These are phyloP conservation scores for Fusarium sp. DNA, from an alignment of 2,329 filamentous ascomycete species.

Conservation along the genomic window DNA sequence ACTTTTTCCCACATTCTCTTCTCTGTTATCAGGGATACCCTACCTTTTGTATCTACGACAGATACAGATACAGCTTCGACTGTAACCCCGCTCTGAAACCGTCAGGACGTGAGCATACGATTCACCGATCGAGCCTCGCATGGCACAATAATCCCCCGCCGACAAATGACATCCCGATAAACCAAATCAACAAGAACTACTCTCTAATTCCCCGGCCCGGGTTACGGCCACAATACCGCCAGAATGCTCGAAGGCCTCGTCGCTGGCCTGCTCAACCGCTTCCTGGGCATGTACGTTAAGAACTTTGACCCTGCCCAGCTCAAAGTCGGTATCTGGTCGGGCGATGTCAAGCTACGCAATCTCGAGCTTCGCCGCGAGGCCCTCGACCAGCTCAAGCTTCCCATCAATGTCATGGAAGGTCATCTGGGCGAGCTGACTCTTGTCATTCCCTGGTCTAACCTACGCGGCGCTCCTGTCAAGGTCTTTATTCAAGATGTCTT, in stretches of 20 bases:
- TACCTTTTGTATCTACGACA: neutral
- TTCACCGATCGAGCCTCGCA: constrained; percentile 36
- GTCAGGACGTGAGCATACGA: constrained; percentile 3
- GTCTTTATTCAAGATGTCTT: constrained; percentile 98
- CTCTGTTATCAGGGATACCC: constrained; percentile 9
- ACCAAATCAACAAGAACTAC: constrained; percentile 21
- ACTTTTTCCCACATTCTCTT: constrained; percentile 12
- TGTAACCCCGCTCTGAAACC: constrained; percentile 20
- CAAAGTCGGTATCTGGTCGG: constrained; percentile 98
- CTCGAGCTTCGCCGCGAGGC: constrained; percentile 94
- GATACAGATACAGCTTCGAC: constrained; percentile 1
- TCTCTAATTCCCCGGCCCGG: constrained; percentile 69
- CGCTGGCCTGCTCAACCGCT: constrained; percentile 96
- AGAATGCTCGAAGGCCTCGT: constrained; percentile 97
- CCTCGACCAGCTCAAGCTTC: constrained; percentile 94
- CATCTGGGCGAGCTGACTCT: constrained; percentile 93
- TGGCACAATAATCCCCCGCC: constrained; percentile 37
- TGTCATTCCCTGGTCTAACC: constrained; percentile 96
- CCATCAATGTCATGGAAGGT: constrained; percentile 95
- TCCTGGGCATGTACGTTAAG: constrained; percentile 99
- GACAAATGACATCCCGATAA: constrained; percentile 44
- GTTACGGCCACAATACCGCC: constrained; percentile 72
- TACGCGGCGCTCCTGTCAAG: constrained; percentile 93
- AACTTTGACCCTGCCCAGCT: constrained; percentile 98
- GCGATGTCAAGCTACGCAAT: constrained; percentile 94